phyloP scores from a whole-genome alignment of 768 basidiomycete genomes.

The Xerocomellus intermedius region DNA sequence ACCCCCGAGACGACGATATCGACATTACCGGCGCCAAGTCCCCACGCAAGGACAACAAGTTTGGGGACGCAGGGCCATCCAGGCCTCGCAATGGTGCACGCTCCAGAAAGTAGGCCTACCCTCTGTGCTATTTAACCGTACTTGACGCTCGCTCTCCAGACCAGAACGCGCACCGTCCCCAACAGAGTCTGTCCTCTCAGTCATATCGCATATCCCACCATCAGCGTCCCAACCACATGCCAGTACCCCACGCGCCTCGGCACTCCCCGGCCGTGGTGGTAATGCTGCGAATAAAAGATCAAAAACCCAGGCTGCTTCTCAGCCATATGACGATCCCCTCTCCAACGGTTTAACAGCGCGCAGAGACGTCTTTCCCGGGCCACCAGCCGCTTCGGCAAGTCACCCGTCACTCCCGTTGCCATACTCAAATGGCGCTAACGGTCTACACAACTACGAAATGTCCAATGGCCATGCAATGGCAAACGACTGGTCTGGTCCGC shows the following conservation, averaged over 20 bases:
- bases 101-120: slow-evolving; percentile 54
- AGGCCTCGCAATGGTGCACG: slow-evolving; percentile 54
- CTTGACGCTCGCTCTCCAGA: slow-evolving; percentile 34
- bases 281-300: slow-evolving; percentile 44
- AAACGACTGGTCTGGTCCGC: slow-evolving; percentile 50
- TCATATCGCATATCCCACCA: slow-evolving; percentile 59
- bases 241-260: slow-evolving; percentile 27
- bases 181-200: slow-evolving; percentile 69
- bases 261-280: slow-evolving; percentile 32
- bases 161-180: slow-evolving; percentile 67
- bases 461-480: slow-evolving; percentile 34
- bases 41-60: slow-evolving; percentile 59
- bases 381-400: slow-evolving; percentile 45
- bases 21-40: slow-evolving; percentile 51
- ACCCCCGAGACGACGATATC: slow-evolving; percentile 60
- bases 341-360: slow-evolving; percentile 38
- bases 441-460: slow-evolving; percentile 42
- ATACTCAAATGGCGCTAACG: slow-evolving; percentile 37
- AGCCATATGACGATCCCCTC: slow-evolving; percentile 42
- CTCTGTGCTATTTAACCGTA: neutral
- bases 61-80: slow-evolving; percentile 40
- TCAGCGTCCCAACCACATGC: slow-evolving; percentile 32
- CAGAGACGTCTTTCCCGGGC: slow-evolving; percentile 46
- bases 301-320: slow-evolving; percentile 35
- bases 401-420: slow-evolving; percentile 58